A percentile compares a stretch with the other conserved stretches of the same genome.
Evolutionary conservation across 1,139 yeast genomes (phyloP).

Genomic region (Lizanozyma gosingica): DNA sequence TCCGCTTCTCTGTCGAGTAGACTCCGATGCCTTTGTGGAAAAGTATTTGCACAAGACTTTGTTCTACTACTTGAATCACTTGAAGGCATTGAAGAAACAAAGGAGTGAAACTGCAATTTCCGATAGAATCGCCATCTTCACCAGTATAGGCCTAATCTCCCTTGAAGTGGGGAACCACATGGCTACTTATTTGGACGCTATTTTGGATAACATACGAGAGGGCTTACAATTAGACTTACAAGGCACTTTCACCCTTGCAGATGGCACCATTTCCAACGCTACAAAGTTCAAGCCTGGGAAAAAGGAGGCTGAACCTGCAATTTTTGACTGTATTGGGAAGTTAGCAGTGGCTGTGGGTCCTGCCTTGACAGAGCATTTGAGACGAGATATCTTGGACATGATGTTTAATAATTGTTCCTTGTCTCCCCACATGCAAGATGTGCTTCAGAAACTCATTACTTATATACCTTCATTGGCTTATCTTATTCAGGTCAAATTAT

Average conservation of each 20-base stretch:
- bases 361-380: slow-evolving; percentile 84
- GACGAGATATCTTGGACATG: slow-evolving; percentile 71
- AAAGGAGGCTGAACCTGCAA: slow-evolving; percentile 76
- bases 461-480: slow-evolving; percentile 77
- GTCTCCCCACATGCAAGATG: slow-evolving; percentile 70
- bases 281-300: slow-evolving; percentile 54
- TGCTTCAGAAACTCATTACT: slow-evolving; percentile 56
- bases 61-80: slow-evolving; percentile 66
- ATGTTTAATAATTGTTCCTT: slow-evolving; percentile 73
- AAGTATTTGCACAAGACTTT: slow-evolving; percentile 75
- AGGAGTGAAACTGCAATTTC: slow-evolving; percentile 31
- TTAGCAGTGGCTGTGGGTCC: slow-evolving; percentile 88
- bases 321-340: slow-evolving; percentile 83
- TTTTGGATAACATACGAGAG: slow-evolving; percentile 74
- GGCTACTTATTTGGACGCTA: slow-evolving; percentile 82
- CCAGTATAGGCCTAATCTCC: slow-evolving; percentile 82
- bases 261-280: slow-evolving; percentile 13
- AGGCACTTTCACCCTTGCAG: background rate
- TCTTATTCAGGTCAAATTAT: slow-evolving; percentile 59
- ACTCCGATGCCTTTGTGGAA: slow-evolving; percentile 69
- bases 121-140: slow-evolving; percentile 70
- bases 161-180: slow-evolving; percentile 79
- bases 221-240: slow-evolving; percentile 32
- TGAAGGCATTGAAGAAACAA: slow-evolving; percentile 54
- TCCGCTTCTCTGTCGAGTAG: slow-evolving; percentile 76